Base-by-base conservation (phyloP, 805 yeast genomes). In the Torulaspora maleeae region DNA sequence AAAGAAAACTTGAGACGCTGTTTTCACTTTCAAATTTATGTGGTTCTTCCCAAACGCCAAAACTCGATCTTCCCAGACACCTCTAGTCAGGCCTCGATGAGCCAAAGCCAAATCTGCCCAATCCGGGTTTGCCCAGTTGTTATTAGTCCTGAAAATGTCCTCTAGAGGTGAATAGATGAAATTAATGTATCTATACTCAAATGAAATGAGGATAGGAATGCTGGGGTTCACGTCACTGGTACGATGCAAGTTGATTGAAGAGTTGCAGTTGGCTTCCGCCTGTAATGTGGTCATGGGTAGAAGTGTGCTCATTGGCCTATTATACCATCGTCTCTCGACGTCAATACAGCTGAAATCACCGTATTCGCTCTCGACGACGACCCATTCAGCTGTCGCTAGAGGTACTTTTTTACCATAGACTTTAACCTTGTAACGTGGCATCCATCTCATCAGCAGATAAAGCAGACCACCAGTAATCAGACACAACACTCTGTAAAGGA, bases 281-380 rank as follows among this genome's bases (percentile, higher is more conserved):
- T 62, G 63, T 30, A 68, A 64, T 17, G 27, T 30, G 3, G 51
- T 47, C 9, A 50, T 38, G 11, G 58, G 58, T 55, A 91, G 74
- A 22, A 86, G 78, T 0, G 85, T 77, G 1, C 95, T 84, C 27
- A 91, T 59, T 9, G 86, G 74, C 54, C 86, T 79, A 55, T 84
- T 82, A 59, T 83, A 86, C 71, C 86, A 75, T 36, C 68, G 66
- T 52, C 83, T 76, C 1, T 69, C 57, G 11, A 93, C 79, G 2
- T 68, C 63, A 3, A 79, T 74, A 15, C 83, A 75, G 29, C 77
- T 73, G 50, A 93, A 73, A 55, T 88, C 95, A 15, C 97, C 98
- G 72, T 79, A 83, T 62, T 90, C 97, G 54, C 88, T 95, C 67
- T 93, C 99, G 19, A 93, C 75, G 13, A 89, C 95, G 12, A 90